Base-by-base conservation (phyloP, 306 rosid genomes). In the Crotalaria pallida region DNA sequence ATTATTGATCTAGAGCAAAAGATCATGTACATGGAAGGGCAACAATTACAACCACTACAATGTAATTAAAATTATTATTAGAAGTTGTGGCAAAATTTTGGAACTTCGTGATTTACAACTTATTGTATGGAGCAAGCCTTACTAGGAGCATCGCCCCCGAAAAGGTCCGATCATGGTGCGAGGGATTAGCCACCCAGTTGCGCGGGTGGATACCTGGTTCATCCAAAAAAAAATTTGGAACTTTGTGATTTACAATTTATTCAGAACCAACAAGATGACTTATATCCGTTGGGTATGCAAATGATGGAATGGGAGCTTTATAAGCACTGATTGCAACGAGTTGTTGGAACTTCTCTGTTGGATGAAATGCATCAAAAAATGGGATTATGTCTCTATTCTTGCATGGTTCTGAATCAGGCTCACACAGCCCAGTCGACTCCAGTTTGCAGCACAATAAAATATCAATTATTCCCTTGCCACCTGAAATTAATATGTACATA, bases 301-400 rank as follows among this genome's bases (percentile, higher is more conserved):
- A 43, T 40, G 40, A 0, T 10, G 79, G 76, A 78, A 18, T 0
- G 2, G 45, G 29, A 43, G 77, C 23, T 6, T 22, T n/a, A 40
- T 75, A 84, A 26, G 80, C 45, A 16, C 13, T 7, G 1, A 1
- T 4, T 34, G 86, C 82, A 13, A 0, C 6, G 24, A 72, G 1
- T 27, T 10, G 3, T 47, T 84, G 79, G 16, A 13, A 6, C 3
- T 21, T 1, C 61, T 84, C 84, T 5, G 73, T 10, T 0, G 88
- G 80, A 84, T 84, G 88, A 76, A 62, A 72, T 41, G n/a, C 63
- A 70, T 84, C 86, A 52, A 71, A 84, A 58, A 78, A 84, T 9
- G 31, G 3, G 23, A 26, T 10, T 0, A 18, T 9, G 3, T n/a
- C 23, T 66, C 88, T 79, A 0, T 29, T 9, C 3, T 0, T 0